A percentile compares a stretch with the other conserved stretches of the same genome.
phyloP scores from a whole-genome alignment of 192 early-diverging fungal species.

The Helicostylum pulchrum region DNA sequence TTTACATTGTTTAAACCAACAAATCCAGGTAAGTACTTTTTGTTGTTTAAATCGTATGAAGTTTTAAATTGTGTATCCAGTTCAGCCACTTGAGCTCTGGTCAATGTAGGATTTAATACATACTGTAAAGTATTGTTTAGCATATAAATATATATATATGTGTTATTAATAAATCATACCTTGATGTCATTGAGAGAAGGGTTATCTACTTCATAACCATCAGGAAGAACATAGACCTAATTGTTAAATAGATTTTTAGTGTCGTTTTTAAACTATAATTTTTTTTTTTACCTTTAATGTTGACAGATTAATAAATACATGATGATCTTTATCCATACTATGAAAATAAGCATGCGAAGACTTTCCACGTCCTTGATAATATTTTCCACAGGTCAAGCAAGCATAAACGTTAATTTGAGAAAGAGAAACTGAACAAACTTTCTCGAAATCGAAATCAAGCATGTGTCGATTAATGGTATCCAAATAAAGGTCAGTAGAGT shows the following conservation, averaged over 20 bases:
- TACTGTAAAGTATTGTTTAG: slow-evolving; percentile 47
- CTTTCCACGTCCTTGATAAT: slow-evolving; percentile 89
- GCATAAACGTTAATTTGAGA: slow-evolving; percentile 93
- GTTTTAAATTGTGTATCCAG: slow-evolving; percentile 61
- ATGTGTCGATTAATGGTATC: slow-evolving; percentile 82
- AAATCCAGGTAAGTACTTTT: slow-evolving; percentile 85
- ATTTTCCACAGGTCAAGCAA: slow-evolving; percentile 95
- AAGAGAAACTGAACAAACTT: slow-evolving; percentile 93
- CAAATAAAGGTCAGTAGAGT: slow-evolving; percentile 60
- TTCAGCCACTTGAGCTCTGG: slow-evolving; percentile 55
- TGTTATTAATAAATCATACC: slow-evolving; percentile 39
- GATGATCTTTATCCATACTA: slow-evolving; percentile 91
- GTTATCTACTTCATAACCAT: slow-evolving; percentile 87
- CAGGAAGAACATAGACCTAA: slow-evolving; percentile 87
- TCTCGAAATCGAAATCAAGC: slow-evolving; percentile 99
- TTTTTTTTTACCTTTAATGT: slow-evolving; percentile 59
- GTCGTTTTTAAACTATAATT: no score
- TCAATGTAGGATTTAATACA: slow-evolving; percentile 80
- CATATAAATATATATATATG: not conserved
- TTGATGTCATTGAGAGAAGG: slow-evolving; percentile 90
- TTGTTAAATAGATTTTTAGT: not conserved
- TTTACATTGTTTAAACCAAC: slow-evolving; percentile 95
- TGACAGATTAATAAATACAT: slow-evolving; percentile 90
- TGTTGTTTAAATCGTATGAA: slow-evolving; percentile 82
- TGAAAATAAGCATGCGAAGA: slow-evolving; percentile 94